Conservation (phyloP, 1,284 basidiomycete genomes). For the Lignosus rhinocerotis region DNA sequence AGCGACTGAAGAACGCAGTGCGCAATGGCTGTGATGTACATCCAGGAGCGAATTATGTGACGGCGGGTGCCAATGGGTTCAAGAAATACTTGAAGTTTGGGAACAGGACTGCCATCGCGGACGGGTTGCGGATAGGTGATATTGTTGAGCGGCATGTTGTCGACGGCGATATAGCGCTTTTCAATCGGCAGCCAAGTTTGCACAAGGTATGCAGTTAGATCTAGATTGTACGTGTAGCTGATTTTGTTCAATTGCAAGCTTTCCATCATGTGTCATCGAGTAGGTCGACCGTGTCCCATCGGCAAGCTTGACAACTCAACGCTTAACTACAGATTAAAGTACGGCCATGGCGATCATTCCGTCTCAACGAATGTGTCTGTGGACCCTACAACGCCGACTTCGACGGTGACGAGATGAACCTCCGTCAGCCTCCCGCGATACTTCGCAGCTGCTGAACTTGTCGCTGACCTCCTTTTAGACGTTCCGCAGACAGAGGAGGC, state of each 20-base stretch:
- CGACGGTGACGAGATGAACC: constrained; percentile 99
- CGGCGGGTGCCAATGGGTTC: constrained; percentile 71
- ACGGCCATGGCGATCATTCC: constrained; percentile 96
- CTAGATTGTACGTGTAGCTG: constrained; percentile 11
- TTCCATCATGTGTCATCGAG: constrained; percentile 99
- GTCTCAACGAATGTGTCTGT: constrained; percentile 99
- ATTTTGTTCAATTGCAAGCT: constrained; percentile 54
- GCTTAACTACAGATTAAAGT: constrained; percentile 68
- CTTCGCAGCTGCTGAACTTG: neutral
- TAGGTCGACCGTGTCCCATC: constrained; percentile 34
- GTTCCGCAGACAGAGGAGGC: constrained; percentile 99
- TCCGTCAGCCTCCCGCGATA: constrained; percentile 67
- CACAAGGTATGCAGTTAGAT: constrained; percentile 67
- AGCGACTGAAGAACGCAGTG: constrained; percentile 75
- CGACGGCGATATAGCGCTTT: constrained; percentile 96
- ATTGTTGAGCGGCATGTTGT: constrained; percentile 93
- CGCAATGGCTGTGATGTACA: constrained; percentile 91
- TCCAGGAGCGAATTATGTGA: constrained; percentile 96
- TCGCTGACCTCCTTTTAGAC: constrained; percentile 49
- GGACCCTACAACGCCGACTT: constrained; percentile 99
- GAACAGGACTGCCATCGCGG: constrained; percentile 74
- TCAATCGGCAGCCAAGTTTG: constrained; percentile 98
- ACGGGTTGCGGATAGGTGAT: constrained; percentile 81
- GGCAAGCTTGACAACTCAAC: neutral
- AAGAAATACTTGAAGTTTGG: constrained; percentile 90